Evolutionary conservation across 1,284 basidiomycete genomes (phyloP), one percentile per base, ranked within the genome.

Genomic region (Malassezia caprae): DNA sequence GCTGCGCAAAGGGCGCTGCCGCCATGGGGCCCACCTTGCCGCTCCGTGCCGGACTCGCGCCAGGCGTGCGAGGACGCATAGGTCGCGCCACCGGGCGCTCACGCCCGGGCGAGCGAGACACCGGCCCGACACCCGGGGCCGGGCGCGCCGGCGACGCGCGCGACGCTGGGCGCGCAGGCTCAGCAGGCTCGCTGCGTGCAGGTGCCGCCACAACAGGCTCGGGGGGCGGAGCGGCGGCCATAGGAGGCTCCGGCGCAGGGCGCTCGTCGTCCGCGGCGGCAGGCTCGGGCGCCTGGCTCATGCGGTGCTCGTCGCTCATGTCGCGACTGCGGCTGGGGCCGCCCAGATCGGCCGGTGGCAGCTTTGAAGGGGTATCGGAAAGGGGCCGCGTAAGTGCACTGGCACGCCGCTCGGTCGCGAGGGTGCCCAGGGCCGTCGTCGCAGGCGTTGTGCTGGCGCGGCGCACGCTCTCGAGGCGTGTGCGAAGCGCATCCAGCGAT

Each of bases 401-500:
- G 8, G 37, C 19, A 12, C 37, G 37, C 12, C 37, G 37, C 8
- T 39, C 37, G 17, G 19, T 19, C 2, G 23, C 4, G 13, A 42
- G 10, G 5, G 24, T 42, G 26, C 24, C 12, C 24, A 24, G 10
- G 23, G 41, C 24, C n/a, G 30, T 32, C 8, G 43, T 21, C 8
- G 30, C 27, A 1, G 48, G 48, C 13, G 49, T 35, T 6, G 54
- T 48, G 31, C 55, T 57, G 6, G 51, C 37, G 13, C 55, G 49
- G 6, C 55, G 49, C 12, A 52, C 55, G 19, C 17, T 41, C 17
- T 51, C 55, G 8, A 57, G 42, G 8, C 55, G 55, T 5, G 44
- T 57, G 19, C 55, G 55, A 23, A 57, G 40, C 23, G 55, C 55
- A 24, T 57, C 50, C 15, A 57, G 43, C 17, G 32, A 30, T 4